Conservation (phyloP, 345 rosid species). For the Lumnitzera littorea region DNA sequence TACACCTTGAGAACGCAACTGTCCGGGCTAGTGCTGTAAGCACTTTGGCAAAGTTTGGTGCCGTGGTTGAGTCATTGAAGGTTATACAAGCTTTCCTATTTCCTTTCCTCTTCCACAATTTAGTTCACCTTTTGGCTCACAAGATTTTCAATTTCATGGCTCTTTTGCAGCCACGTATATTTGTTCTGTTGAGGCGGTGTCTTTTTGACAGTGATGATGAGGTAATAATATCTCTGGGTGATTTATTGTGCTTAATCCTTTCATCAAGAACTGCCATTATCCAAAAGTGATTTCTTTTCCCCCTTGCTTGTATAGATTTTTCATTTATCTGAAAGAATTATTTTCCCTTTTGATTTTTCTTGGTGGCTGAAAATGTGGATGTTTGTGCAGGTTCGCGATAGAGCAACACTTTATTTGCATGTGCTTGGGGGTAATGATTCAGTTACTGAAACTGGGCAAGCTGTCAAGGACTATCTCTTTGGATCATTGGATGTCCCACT, state of each 20-base stretch:
- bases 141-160: not conserved
- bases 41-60: conserved; percentile 96
- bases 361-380: not conserved
- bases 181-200: conserved; percentile 83
- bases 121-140: not conserved
- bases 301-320: too few species aligned
- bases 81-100: conserved; percentile 21
- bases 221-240: conserved; percentile 34
- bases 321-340: too few species aligned
- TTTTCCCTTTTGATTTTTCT: too few species aligned
- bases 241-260: too few species aligned
- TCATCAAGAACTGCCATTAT: too few species aligned
- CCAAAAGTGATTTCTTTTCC: too few species aligned
- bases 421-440: conserved; percentile 66
- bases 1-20: conserved; percentile 98
- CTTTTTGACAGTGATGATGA: conserved; percentile 95
- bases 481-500: conserved; percentile 81
- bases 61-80: conserved; percentile 84
- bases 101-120: not conserved
- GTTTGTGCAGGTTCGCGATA: conserved; percentile 76
- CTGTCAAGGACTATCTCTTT: conserved; percentile 65
- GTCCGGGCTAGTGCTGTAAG: conserved; percentile 96
- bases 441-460: conserved; percentile 53
- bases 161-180: conserved; percentile 68
- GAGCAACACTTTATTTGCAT: conserved; percentile 88